Conservation (phyloP, 805 yeast species). For the Candida dajiaensis region DNA sequence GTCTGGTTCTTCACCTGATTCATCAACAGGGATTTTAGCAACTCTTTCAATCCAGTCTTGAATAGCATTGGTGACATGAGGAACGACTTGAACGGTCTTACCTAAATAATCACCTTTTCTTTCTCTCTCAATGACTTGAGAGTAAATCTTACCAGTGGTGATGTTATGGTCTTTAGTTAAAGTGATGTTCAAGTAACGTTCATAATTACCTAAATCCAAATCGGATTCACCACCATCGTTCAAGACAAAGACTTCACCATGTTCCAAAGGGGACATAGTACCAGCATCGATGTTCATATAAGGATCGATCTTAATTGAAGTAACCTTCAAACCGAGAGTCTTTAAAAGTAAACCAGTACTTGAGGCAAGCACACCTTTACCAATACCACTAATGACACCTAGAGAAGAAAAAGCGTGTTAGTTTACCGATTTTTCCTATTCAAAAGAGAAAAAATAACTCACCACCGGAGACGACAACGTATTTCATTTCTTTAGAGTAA, state of each 20-base stretch:
- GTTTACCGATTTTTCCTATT: neutral
- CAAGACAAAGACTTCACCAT: slow-evolving; percentile 96
- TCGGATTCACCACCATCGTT: slow-evolving; percentile 99
- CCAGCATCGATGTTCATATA: slow-evolving; percentile 99
- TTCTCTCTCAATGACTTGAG: slow-evolving; percentile 88
- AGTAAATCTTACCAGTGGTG: slow-evolving; percentile 96
- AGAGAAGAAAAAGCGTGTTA: slow-evolving; percentile 5
- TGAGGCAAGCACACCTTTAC: slow-evolving; percentile 97
- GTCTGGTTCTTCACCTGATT: slow-evolving; percentile 83
- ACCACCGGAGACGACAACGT: slow-evolving; percentile 99
- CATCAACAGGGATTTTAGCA: slow-evolving; percentile 86
- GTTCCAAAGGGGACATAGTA: slow-evolving; percentile 98
- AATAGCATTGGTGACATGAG: slow-evolving; percentile 94
- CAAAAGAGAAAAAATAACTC: slow-evolving; percentile 1
- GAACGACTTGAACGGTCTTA: slow-evolving; percentile 99
- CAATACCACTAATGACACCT: slow-evolving; percentile 93
- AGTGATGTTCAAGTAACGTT: slow-evolving; percentile 90
- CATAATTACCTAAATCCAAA: slow-evolving; percentile 96
- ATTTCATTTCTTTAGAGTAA: slow-evolving; percentile 58
- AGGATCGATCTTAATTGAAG: slow-evolving; percentile 97
- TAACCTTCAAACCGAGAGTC: slow-evolving; percentile 89
- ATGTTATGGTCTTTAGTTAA: slow-evolving; percentile 92
- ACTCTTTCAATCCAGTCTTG: slow-evolving; percentile 99
- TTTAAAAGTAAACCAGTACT: slow-evolving; percentile 93
- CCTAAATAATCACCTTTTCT: slow-evolving; percentile 97